Evolutionary conservation across 345 rosid species (phyloP), one percentile per base, ranked within the genome.

Genomic region (Arabis hirsuta): DNA sequence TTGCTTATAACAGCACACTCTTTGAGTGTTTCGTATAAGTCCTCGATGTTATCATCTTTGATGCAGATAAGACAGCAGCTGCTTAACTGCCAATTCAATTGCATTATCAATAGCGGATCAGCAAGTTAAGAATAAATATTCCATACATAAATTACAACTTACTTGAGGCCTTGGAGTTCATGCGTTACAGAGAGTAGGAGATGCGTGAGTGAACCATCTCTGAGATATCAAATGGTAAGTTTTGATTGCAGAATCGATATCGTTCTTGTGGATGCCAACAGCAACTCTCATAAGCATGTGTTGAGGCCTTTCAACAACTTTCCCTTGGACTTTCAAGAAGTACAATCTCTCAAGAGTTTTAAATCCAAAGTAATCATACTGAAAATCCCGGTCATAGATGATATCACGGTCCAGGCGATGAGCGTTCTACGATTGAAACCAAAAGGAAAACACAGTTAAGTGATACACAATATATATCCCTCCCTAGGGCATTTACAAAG

Each of bases 221-320:
- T 92, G 98, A 64, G 96, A 90, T 96, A 92, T 92, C 83, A 88
- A 76, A 69, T 90, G 98, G 73, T 92, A 92, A 12, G 98, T 90
- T 74, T 74, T 79, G 76, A 92, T 78, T 3, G 55, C 88, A 55
- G 95, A 88, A 60, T 88, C 96, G 71, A 88, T 79, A 61, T 90
- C 91, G 70, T 84, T 85, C 62, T 84, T 90, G 74, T 88, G 96
- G 47, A 92, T 86, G 19, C 96, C 98, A 81, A 88, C 96, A 73
- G 91, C 69, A 71, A 92, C 98, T 82, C 96, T 90, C 98, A 92
- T 92, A 69, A 92, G 69, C 98, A 92, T 90, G 77, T 92, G 96
- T 32, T 92, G 96, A 29, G 96, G 98, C 58, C 96, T 90, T 63
- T 90, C 96, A 38, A 90, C 92, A 76, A 90, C 93, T 50, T 81